Evolutionary conservation across 352 stramenopile genomes (phyloP), one percentile per base, ranked within the genome.

Genomic region (Saprolegnia parasitica): DNA sequence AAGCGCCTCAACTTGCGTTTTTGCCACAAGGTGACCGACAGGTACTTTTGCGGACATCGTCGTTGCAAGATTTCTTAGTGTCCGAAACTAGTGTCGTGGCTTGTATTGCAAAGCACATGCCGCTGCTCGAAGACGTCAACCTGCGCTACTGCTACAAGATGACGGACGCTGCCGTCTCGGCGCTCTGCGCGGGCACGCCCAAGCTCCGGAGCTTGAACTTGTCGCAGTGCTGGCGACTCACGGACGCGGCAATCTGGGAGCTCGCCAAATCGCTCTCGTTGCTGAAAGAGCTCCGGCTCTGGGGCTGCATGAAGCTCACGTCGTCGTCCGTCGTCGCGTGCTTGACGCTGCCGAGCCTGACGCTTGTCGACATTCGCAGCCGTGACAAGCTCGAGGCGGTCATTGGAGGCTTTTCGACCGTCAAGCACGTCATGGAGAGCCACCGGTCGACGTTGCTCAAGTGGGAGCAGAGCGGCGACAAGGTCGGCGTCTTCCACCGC

Each of bases 61-160:
- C 5, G 29, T 5, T 35, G 29, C 29, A 35, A 35, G 5, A 6
- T 35, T 35, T 37, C 46, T 57, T 37, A 35, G 52, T n/a, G 16
- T 13, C n/a, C 29, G 26, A 10, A 11, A 21, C 0, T 46, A 72
- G 71, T 24, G 73, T 93, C 9, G 80, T 92, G 11, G 71, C 78
- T 9, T 77, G 76, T 21, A 81, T 95, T 63, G 84, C 77, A 2
- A 21, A 52, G 4, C 23, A 81, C 24, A 39, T 86, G 39, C 78
- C 76, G 10, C 71, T 78, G 47, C 77, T 95, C 8, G 81, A 81
- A 54, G 75, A 90, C 24, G 66, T 95, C 56, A 92, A 93, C 56
- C 45, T 95, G 46, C 85, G 85, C 52, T 95, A 95, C 73, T 93
- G 85, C 77, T 93, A 90, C 82, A 93, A 93, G 67, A 70, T 95